Base-by-base conservation (phyloP, 352 stramenopile species). In the Ochromonadaceae sp. region DNA sequence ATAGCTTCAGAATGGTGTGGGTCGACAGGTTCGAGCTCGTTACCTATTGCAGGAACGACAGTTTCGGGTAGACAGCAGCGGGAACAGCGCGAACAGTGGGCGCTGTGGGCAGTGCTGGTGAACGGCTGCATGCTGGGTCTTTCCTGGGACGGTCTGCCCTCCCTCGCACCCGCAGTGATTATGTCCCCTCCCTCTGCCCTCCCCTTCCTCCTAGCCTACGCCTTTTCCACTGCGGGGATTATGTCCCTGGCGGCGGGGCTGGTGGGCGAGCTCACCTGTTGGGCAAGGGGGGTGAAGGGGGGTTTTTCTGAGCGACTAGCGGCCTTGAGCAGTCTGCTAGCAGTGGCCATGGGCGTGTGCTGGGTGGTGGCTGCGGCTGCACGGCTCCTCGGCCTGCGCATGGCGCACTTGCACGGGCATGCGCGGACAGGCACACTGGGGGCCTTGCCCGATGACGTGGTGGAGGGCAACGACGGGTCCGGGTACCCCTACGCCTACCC, bases 91-190 rank as follows among this genome's bases (percentile, higher is more conserved):
- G n/a, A n/a, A n/a, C n/a, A n/a, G n/a, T n/a, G n/a, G n/a, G n/a
- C n/a, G n/a, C n/a, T n/a, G n/a, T n/a, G n/a, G n/a, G 75, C 79
- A 10, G 76, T 89, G 9, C 71, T 88, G 10, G 15, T 32, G 15
- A 90, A 90, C 69, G 82, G 82, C 25, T 63, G 86, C 22, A 66
- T 90, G 22, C 81, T 87, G 63, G 82, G 82, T 32, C 87, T 90
- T 67, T 81, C 70, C 28, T 87, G 80, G 81, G 82, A 90, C 68
- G 82, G 82, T 26, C 78, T 79, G 3, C 82, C 82, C 17, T 81
- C 69, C 3, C 55, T 90, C 53, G 82, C 82, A 17, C 80, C 80
- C 0, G 76, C 80, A 0, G 55, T 90, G 4, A 81, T 80, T 41
- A 77, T 87, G 30, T 74, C 75, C 0, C 80, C 76, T 20, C 67